phyloP scores from a whole-genome alignment of 805 yeast genomes.

The Candida schatavii region DNA sequence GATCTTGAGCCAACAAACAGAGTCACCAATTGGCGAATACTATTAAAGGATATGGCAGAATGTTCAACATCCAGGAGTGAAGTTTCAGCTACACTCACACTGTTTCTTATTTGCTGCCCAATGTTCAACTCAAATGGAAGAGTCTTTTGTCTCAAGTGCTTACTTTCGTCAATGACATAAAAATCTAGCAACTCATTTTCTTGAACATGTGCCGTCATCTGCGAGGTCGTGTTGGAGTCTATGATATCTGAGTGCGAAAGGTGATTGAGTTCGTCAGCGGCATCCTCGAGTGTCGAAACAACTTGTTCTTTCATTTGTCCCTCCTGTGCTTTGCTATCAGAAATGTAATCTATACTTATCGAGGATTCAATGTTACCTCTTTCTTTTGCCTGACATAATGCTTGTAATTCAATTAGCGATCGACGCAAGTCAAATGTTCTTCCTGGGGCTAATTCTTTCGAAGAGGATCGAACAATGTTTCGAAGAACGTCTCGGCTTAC shows the following conservation, averaged over 20 bases:
- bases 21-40: background rate
- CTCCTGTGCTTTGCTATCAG: background rate
- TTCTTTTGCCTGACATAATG: conserved; percentile 21
- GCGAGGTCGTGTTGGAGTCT: conserved; percentile 22
- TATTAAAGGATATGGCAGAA: background rate
- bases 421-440: conserved; percentile 44
- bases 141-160: conserved; percentile 22
- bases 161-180: conserved; percentile 30
- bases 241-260: conserved; percentile 30
- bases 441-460: conserved; percentile 5
- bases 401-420: conserved; percentile 45
- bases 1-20: conserved; percentile 34
- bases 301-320: background rate
- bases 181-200: conserved; percentile 37
- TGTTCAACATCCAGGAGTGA: background rate
- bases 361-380: background rate
- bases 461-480: conserved; percentile 15
- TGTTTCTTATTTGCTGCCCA: conserved; percentile 12
- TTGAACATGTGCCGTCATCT: conserved; percentile 20
- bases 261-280: conserved; percentile 15
- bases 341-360: background rate
- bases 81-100: background rate
- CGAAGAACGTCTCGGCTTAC: conserved; percentile 28
- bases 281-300: background rate
- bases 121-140: conserved; percentile 40